These are phyloP conservation scores for Haplographium delicatum DNA, from an alignment of 495 filamentous ascomycete species.

Conservation along the genomic window DNA sequence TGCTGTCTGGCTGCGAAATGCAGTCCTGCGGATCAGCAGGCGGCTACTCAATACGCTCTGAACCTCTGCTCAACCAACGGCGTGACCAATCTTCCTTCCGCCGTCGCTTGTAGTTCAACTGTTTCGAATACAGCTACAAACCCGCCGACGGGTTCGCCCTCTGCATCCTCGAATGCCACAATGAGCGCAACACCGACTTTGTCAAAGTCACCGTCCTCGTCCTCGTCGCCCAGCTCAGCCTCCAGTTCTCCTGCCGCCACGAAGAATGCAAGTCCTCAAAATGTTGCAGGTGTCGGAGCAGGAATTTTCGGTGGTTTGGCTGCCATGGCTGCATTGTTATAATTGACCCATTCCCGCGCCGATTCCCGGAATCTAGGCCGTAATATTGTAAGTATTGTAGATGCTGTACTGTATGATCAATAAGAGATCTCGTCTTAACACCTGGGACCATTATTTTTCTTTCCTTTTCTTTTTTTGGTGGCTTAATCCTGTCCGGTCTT, in stretches of 20 bases:
- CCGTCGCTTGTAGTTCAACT: constrained; percentile 13
- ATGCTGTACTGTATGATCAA: too few relatives aligned
- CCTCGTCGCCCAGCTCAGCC: not conserved
- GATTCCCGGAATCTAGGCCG: too few relatives aligned
- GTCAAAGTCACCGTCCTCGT: not conserved
- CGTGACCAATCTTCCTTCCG: constrained; percentile 33
- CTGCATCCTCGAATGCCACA: too few relatives aligned
- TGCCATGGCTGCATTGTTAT: constrained; percentile 16
- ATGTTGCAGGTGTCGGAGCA: constrained; percentile 11
- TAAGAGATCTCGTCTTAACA: too few relatives aligned
- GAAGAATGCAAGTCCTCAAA: constrained; percentile 11
- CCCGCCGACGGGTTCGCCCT: too few relatives aligned
- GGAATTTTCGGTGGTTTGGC: constrained; percentile 23
- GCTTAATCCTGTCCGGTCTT: too few relatives aligned
- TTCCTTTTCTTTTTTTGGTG: too few relatives aligned
- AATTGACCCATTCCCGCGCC: too few relatives aligned
- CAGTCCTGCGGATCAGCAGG: constrained; percentile 44
- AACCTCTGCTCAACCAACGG: constrained; percentile 31
- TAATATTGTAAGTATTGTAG: too few relatives aligned
- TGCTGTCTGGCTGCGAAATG: constrained; percentile 63
- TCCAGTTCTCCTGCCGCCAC: constrained; percentile 8
- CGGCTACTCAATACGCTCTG: constrained; percentile 28
- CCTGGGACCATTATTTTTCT: too few relatives aligned
- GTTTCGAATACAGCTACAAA: not conserved
- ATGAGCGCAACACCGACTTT: too few relatives aligned